Evolutionary conservation across 176 grass and related monocot species (phyloP), one percentile per base, ranked within the genome.

Genomic region (Puccinellia tenuiflora): DNA sequence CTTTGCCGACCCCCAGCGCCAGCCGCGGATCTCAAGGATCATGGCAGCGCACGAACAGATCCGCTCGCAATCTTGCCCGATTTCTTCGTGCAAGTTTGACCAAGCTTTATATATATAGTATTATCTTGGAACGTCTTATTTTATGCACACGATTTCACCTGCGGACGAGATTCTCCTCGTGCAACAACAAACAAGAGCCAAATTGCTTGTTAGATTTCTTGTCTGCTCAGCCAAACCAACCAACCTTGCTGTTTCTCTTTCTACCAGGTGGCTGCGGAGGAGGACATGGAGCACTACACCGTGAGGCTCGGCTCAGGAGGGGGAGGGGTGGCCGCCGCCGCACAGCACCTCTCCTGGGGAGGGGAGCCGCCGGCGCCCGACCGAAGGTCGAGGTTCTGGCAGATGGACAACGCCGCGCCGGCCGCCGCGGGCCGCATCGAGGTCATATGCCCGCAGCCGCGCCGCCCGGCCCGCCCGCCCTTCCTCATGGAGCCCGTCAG

Each of bases 331-430:
- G 14, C 25, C 1, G 57, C 59, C 2, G 26, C 59, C 13, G 13
- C 26, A 8, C 94, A 97, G 80, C 56, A 84, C 34, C 77, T 90
- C 71, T 29, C 84, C 4, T 77, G 71, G 68, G 59, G 61, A 3
- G 95, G 68, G 64, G 64, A 38, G 21, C n/a, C n/a, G n/a, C n/a
- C n/a, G n/a, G n/a, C n/a, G n/a, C 37, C 95, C 0, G 95, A 97
- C 65, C 87, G 90, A 38, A 92, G 87, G 86, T 94, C 92, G 24
- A 88, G 95, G 65, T 93, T 93, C 68, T 95, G 92, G 86, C 92
- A 95, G 90, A 56, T 84, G 54, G 88, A 95, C 66, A 10, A 24
- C 40, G 14, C 13, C 1, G 35, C 35, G 3, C 35, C 35, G 35
- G 35, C 13, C 40, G 6, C 65, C 20, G 80, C 38, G 38, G 5